phyloP scores from a whole-genome alignment of 2,329 filamentous ascomycete species.

The Apiospora sp. region DNA sequence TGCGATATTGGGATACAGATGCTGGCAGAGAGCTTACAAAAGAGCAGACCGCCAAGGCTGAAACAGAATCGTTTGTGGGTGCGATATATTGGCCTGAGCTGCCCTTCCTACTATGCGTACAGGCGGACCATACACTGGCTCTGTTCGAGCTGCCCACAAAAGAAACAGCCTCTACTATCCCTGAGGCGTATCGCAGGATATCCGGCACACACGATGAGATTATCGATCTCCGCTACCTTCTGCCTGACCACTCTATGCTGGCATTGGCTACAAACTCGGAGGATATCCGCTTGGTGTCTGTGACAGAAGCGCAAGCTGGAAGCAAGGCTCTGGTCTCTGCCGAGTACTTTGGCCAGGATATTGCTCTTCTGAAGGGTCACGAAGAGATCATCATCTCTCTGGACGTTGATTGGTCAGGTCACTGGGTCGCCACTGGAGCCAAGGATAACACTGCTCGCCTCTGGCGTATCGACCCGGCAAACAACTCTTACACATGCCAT shows the following conservation, averaged over 20 bases:
- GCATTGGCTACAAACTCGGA: conserved; percentile 96
- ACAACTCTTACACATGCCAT: conserved; percentile 79
- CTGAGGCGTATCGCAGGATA: conserved; percentile 74
- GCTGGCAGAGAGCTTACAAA: conserved; percentile 81
- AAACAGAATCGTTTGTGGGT: conserved; percentile 74
- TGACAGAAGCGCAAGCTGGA: conserved; percentile 53
- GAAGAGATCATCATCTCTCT: conserved; percentile 95
- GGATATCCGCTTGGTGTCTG: conserved; percentile 86
- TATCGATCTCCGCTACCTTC: conserved; percentile 89
- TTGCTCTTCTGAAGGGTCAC: conserved; percentile 86
- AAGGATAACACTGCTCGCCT: conserved; percentile 95
- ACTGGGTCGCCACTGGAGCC: conserved; percentile 94
- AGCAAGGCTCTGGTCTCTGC: conserved; percentile 42
- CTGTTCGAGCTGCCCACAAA: conserved; percentile 66
- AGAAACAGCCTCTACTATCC: conserved; percentile 47
- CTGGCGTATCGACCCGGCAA: conserved; percentile 84
- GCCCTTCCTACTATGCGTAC: conserved; percentile 79
- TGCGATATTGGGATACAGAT: conserved; percentile 84
- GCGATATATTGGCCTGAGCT: conserved; percentile 72
- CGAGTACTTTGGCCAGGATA: conserved; percentile 86
- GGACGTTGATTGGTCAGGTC: conserved; percentile 94
- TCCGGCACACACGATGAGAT: conserved; percentile 98
- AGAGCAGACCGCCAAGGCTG: conserved; percentile 69
- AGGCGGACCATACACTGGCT: conserved; percentile 87
- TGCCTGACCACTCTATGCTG: conserved; percentile 80